phyloP scores from a whole-genome alignment of 257 asterid species.

The Misopates orontium region DNA sequence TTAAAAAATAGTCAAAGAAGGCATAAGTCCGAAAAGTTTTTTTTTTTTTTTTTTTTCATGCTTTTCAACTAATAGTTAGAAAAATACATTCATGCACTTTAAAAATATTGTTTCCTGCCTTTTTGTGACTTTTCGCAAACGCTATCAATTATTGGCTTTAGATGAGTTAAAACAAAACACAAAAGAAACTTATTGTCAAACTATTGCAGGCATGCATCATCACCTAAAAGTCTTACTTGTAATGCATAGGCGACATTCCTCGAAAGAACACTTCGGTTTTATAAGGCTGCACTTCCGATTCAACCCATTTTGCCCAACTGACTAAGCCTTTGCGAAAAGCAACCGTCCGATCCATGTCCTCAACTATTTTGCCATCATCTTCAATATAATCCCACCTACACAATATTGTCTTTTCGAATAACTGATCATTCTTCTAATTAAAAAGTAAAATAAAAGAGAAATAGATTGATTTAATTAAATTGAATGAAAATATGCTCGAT shows the following conservation, averaged over 20 bases:
- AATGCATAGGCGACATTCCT: slow-evolving; percentile 40
- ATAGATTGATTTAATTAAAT: neutral
- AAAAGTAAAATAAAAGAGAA: neutral
- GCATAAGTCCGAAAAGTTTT: too few species aligned
- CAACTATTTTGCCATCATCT: slow-evolving; percentile 23
- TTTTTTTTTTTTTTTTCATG: too few species aligned
- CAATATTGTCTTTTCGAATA: too few species aligned
- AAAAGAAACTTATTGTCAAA: too few species aligned
- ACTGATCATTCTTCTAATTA: too few species aligned
- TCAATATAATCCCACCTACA: slow-evolving; percentile 47
- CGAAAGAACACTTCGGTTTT: slow-evolving; percentile 44
- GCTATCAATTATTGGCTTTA: neutral
- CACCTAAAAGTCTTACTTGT: slow-evolving; percentile 25
- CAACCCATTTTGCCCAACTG: slow-evolving; percentile 52
- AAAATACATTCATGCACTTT: too few species aligned
- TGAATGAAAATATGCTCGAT: neutral
- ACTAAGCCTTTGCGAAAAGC: slow-evolving; percentile 38
- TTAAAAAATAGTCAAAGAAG: too few species aligned
- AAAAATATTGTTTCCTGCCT: too few species aligned
- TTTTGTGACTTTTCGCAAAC: too few species aligned
- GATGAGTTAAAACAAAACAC: neutral
- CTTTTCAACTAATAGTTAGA: too few species aligned
- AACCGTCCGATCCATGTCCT: slow-evolving; percentile 49
- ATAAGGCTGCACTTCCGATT: slow-evolving; percentile 32
- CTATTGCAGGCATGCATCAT: too few species aligned